Base-by-base conservation (phyloP, 2,329 filamentous ascomycete species). In the Pseudocercospora macadamiae region DNA sequence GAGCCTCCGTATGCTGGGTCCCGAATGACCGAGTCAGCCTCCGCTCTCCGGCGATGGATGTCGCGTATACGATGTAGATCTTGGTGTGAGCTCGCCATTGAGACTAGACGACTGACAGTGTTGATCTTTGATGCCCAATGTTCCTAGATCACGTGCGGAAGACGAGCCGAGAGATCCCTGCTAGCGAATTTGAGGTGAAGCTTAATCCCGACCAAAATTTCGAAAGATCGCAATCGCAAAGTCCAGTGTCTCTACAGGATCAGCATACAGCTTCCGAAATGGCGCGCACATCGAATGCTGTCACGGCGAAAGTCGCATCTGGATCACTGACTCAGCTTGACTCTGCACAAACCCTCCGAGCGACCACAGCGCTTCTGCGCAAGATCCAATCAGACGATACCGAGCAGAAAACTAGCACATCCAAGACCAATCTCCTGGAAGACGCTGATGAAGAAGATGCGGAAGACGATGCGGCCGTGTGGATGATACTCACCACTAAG, bases 401-500 rank as follows among this genome's bases (percentile, higher is more conserved):
- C 58, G 70, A 77, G 61, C 76, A 79, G 62, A 79, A 82, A 69
- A 75, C 79, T 56, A 76, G 79, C 21, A 28, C 47, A 49, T 49
- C 47, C 48, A 85, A 83, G 70, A 81, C 81, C 70, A 82, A 80
- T 53, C 76, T 85, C 3, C 81, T 88, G 60, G 78, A 77, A 28
- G 78, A 79, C 48, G 77, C 79, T 21, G 79, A 80, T 30, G 78
- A 79, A 25, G 71, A 74, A 1, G 69, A 74, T 3, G 68, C 75
- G 23, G 76, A 81, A 59, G 79, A 80, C 49, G 80, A 82, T 14
- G 69, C 72, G 5, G 79, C 83, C n/a, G 76, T 88, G 57, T 88
- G 85, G 80, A 80, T 88, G 36, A 77, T 83, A 44, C 72, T 88
- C 25, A 84, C 85, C 18, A 87, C 86, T 32, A 88, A 88, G 76